phyloP scores from a whole-genome alignment of 768 basidiomycete genomes.

The Suillus decipiens region DNA sequence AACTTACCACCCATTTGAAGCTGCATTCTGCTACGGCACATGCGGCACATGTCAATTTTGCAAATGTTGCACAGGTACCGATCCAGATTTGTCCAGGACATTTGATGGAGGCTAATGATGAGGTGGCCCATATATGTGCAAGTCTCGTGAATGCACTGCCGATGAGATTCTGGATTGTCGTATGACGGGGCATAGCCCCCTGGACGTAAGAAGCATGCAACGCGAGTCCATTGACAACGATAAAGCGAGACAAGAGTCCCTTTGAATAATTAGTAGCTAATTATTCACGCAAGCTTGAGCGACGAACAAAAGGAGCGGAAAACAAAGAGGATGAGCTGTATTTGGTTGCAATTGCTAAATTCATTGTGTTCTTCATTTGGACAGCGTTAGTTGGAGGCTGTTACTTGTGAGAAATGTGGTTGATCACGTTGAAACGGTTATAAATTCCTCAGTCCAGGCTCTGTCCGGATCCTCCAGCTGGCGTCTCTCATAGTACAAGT shows the following conservation, averaged over 20 bases:
- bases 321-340: conserved; percentile 19
- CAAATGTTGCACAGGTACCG: not conserved
- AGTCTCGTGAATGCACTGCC: not conserved
- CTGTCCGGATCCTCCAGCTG: not conserved
- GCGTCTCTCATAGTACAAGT: conserved; percentile 3
- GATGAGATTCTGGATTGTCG: conserved; percentile 7
- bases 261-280: not conserved
- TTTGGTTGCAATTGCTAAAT: conserved; percentile 21
- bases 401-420: not conserved
- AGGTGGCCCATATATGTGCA: not conserved
- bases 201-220: not conserved
- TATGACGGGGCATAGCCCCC: not conserved
- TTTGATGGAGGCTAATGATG: conserved; percentile 1
- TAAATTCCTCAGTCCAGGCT: conserved; percentile 4
- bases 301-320: conserved; percentile 16
- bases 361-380: conserved; percentile 7
- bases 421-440: conserved; percentile 6
- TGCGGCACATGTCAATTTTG: not conserved
- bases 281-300: not conserved
- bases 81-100: not conserved
- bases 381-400: conserved; percentile 1
- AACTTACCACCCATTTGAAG: not conserved
- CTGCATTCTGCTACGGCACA: not conserved
- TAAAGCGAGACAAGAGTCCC: not conserved
- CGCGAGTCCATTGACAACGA: not conserved